These are phyloP conservation scores for Citeromyces nyonsensis DNA, from an alignment of 805 yeast genomes.

Conservation along the genomic window DNA sequence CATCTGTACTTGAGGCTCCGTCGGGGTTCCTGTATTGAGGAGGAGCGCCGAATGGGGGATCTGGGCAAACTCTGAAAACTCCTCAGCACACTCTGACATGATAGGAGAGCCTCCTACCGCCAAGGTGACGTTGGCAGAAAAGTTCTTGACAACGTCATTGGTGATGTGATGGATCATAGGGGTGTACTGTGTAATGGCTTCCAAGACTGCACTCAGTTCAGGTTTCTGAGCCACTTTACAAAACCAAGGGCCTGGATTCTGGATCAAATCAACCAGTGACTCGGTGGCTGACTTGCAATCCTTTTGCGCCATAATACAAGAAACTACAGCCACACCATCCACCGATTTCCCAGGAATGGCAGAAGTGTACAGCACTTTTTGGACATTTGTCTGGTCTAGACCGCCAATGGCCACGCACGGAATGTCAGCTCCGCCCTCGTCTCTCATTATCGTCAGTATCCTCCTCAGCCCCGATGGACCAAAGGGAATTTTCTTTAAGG, in stretches of 20 bases:
- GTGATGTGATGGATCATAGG: slow-evolving; percentile 84
- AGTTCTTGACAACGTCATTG: slow-evolving; percentile 75
- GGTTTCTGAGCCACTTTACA: background rate
- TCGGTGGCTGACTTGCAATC: slow-evolving; percentile 38
- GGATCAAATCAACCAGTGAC: slow-evolving; percentile 15
- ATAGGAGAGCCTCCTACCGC: slow-evolving; percentile 81
- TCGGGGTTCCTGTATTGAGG: slow-evolving; percentile 65
- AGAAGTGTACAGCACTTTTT: slow-evolving; percentile 37
- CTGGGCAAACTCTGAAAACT: slow-evolving; percentile 49
- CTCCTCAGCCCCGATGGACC: slow-evolving; percentile 56
- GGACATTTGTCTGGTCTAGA: slow-evolving; percentile 45
- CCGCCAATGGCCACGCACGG: slow-evolving; percentile 76
- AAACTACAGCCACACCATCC: slow-evolving; percentile 84
- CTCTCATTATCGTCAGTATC: slow-evolving; percentile 30
- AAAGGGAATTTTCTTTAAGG: slow-evolving; percentile 35
- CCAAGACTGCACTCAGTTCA: too few species aligned
- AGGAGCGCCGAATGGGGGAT: slow-evolving; percentile 41
- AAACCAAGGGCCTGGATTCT: slow-evolving; percentile 13
- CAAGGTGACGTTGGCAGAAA: slow-evolving; percentile 75
- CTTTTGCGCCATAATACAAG: slow-evolving; percentile 58
- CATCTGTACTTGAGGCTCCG: slow-evolving; percentile 21
- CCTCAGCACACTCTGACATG: slow-evolving; percentile 65
- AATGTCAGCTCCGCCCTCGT: slow-evolving; percentile 18
- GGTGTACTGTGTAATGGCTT: slow-evolving; percentile 6
- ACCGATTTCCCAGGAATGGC: slow-evolving; percentile 26